Conservation (phyloP, 495 filamentous ascomycete genomes). For the Penicillium mononematosum region DNA sequence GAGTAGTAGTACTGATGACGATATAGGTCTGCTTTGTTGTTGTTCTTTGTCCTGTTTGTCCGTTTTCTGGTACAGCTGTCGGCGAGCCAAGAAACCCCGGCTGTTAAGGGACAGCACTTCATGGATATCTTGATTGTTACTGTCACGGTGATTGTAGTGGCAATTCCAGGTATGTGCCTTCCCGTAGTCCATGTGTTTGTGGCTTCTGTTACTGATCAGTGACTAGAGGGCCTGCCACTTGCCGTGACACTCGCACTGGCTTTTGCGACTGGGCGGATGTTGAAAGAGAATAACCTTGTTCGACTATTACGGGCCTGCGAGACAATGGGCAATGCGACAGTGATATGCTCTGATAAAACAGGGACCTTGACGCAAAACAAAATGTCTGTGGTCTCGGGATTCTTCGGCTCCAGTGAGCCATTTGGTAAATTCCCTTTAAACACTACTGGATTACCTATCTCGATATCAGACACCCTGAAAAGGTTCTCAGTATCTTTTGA, state of each 20-base stretch:
- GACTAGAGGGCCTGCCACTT: conserved; percentile 59
- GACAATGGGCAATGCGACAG: conserved; percentile 71
- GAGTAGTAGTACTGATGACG: conserved; percentile 45
- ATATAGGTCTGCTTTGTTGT: too few relatives aligned
- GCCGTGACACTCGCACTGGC: conserved; percentile 69
- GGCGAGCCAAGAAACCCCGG: conserved; percentile 23
- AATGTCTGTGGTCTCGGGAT: conserved; percentile 31
- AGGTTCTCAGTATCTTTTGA: too few relatives aligned
- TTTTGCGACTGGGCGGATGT: conserved; percentile 67
- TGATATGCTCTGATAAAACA: conserved; percentile 68
- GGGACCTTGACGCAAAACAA: conserved; percentile 70
- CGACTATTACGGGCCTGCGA: conserved; percentile 66
- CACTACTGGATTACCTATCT: too few relatives aligned
- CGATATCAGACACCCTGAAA: too few relatives aligned
- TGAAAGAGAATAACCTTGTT: conserved; percentile 68
- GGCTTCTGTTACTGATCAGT: neutral
- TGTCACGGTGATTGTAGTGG: conserved; percentile 69
- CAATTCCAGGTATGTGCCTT: conserved; percentile 52
- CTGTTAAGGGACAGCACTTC: conserved; percentile 61
- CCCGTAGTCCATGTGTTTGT: conserved; percentile 3
- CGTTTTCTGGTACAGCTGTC: too few relatives aligned
- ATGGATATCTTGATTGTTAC: conserved; percentile 67
- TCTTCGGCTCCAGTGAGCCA: too few relatives aligned
- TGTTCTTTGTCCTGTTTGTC: conserved; percentile 55
- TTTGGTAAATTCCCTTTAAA: too few relatives aligned